phyloP scores from a whole-genome alignment of 1,139 yeast genomes.

The Petasospora rhodanensis region DNA sequence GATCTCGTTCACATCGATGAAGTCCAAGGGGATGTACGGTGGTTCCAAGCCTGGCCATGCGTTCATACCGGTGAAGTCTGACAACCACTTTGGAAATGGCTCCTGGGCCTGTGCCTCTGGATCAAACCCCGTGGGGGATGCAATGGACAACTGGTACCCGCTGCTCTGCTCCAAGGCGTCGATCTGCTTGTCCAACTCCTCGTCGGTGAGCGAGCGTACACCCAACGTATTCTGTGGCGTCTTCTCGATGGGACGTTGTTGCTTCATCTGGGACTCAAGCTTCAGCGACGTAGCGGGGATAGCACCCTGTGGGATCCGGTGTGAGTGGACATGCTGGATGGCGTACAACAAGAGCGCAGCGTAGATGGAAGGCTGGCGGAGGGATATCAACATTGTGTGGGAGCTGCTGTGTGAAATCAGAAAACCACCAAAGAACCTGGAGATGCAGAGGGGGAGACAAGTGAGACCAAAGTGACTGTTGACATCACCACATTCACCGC shows the following conservation, averaged over 20 bases:
- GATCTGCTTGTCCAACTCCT: too few species aligned
- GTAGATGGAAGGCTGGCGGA: background rate
- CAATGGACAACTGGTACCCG: slow-evolving; percentile 4
- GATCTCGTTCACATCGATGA: slow-evolving; percentile 52
- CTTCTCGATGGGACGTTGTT: slow-evolving; percentile 7
- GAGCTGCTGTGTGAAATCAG: too few species aligned
- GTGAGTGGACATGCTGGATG: background rate
- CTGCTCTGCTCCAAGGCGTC: too few species aligned
- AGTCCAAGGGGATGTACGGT: slow-evolving; percentile 78
- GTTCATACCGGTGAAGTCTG: slow-evolving; percentile 62
- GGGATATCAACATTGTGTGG: too few species aligned
- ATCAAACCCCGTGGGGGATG: slow-evolving; percentile 26
- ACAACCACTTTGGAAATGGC: slow-evolving; percentile 78
- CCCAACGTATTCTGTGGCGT: slow-evolving; percentile 11
- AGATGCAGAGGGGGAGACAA: too few species aligned
- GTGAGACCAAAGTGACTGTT: too few species aligned
- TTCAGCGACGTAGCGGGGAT: slow-evolving; percentile 7
- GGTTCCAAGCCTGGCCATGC: slow-evolving; percentile 87
- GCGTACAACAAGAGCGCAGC: background rate
- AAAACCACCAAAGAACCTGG: too few species aligned
- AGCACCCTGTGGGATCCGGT: slow-evolving; percentile 3
- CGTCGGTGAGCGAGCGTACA: too few species aligned
- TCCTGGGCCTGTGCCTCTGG: slow-evolving; percentile 26
- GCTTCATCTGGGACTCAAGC: slow-evolving; percentile 10
- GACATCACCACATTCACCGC: too few species aligned